These are phyloP conservation scores for Lathyrus oleraceus DNA, from an alignment of 306 rosid genomes.

Conservation along the genomic window DNA sequence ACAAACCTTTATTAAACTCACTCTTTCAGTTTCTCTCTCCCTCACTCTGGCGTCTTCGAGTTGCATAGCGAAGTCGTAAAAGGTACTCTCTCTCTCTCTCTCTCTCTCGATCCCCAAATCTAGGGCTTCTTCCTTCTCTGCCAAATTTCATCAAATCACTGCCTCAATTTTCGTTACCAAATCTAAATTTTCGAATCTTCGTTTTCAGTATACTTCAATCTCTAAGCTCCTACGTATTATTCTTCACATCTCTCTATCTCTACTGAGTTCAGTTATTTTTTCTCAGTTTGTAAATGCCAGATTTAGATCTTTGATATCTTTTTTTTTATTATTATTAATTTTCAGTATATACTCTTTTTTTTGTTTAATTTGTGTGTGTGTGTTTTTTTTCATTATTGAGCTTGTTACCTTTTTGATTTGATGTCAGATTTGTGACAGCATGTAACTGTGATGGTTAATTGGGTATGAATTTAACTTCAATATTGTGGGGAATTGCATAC, in stretches of 20 bases:
- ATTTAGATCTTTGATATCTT: slow-evolving; percentile 38
- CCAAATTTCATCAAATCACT: slow-evolving; percentile 14
- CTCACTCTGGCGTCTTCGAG: slow-evolving; percentile 44
- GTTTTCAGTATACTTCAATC: neutral
- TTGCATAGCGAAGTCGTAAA: slow-evolving; percentile 55
- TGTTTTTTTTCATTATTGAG: neutral
- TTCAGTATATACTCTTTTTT: slow-evolving; percentile 19
- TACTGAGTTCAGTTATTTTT: slow-evolving; percentile 16
- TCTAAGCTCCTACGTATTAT: too few relatives aligned
- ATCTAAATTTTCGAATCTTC: slow-evolving; percentile 1
- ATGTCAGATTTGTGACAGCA: slow-evolving; percentile 15
- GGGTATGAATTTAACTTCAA: neutral
- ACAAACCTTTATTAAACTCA: neutral
- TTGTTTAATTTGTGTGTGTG: neutral
- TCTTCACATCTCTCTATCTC: neutral
- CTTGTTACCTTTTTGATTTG: neutral
- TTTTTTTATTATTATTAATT: slow-evolving; percentile 13
- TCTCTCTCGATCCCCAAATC: slow-evolving; percentile 73
- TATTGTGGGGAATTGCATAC: neutral
- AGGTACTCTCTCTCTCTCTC: slow-evolving; percentile 38
- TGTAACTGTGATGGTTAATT: neutral
- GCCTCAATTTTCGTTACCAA: slow-evolving; percentile 24
- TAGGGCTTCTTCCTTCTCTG: slow-evolving; percentile 52
- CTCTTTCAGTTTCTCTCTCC: slow-evolving; percentile 1
- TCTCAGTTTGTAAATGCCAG: neutral